Base-by-base conservation (phyloP, 2,329 filamentous ascomycete species). In the Trichophyton verrucosum region DNA sequence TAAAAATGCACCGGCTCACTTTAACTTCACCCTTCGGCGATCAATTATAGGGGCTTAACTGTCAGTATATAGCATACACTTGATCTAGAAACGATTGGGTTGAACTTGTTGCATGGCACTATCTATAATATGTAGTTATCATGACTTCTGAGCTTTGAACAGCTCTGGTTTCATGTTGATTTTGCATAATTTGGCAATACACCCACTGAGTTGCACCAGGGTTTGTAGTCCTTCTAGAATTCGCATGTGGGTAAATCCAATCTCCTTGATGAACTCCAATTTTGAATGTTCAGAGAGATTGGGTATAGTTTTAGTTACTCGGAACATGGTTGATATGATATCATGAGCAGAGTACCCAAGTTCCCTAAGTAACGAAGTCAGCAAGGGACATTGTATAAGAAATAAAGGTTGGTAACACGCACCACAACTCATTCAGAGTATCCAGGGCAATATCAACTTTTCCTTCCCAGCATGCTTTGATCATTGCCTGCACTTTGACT, bases 281-380 rank as follows among this genome's bases (percentile, higher is more conserved):
- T 96, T 96, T 15, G 91, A 86, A 74, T 97, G 91, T 76, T 99
- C 94, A 66, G 90, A 94, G 61, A 99, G 78, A 1, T 87, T 90
- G 1, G 89, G 88, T 62, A 97, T 91, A 1, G 91, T 95, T 79
- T 97, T 99, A 53, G 94, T 97, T 63, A 99, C 94, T 70, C 87
- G 86, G 80, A 99, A 97, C 94, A 99, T 99, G 64, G 92, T 99
- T 76, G 88, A 95, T 74, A 99, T 95, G 68, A 99, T 96, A 74
- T 99, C 94, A 77, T 99, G 92, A 68, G 90, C 95, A n/a, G 90
- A 96, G 77, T 99, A 99, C 13, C 94, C 94, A 63, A 97, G 78
- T 63, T 87, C 85, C 82, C 80, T 82, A 62, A 60, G 66, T 63
- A 61, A 22, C 55, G 11, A 22, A 1, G 42, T 27, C 38, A 38